Evolutionary conservation across 2,329 filamentous ascomycete species (phyloP), one percentile per base, ranked within the genome.

Genomic region (Gaeumannomyces tritici): DNA sequence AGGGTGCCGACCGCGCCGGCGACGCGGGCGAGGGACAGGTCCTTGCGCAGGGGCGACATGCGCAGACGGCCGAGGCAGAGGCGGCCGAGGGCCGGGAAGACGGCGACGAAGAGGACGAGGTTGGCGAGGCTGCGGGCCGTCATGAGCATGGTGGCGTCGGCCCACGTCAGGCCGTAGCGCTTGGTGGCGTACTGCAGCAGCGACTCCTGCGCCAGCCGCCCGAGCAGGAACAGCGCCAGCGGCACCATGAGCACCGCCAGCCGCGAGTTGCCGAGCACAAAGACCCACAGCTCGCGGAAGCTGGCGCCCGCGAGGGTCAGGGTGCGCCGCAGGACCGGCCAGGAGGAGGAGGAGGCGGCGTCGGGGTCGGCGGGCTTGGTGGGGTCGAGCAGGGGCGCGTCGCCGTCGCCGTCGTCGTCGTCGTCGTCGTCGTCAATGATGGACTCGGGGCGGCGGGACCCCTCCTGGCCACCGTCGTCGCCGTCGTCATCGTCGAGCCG

Each of bases 161-260:
- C 76, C 77, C 79, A 80, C 9, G 74, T 75, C 75, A 81, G 79
- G 33, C 71, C 61, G 68, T 82, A 85, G 7, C 81, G 75, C 59
- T 77, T 79, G 1, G 78, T 79, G 62, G 80, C 74, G 66, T 84
- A 84, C 67, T 85, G 83, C 2, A 84, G 66, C 7, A 83, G 63
- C 27, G 80, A 64, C 4, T 75, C 73, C 59, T 72, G 69, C 28
- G 72, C 69, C 57, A 70, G 72, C 56, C 74, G 73, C 28, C 73
- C 69, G 0, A 71, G 55, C 6, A 75, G 62, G 11, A 71, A 69
- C 18, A 76, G 69, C 1, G 69, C 67, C 21, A 77, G 70, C 0
- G 75, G 73, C 2, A 74, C 4, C 24, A 79, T 72, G 4, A 81
- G 71, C 15, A 76, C 63, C 59, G 76, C 67, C 28, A 79, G 66